Evolutionary conservation across 2,329 filamentous ascomycete genomes (phyloP).

Genomic region (Phyllosticta ampelicida): DNA sequence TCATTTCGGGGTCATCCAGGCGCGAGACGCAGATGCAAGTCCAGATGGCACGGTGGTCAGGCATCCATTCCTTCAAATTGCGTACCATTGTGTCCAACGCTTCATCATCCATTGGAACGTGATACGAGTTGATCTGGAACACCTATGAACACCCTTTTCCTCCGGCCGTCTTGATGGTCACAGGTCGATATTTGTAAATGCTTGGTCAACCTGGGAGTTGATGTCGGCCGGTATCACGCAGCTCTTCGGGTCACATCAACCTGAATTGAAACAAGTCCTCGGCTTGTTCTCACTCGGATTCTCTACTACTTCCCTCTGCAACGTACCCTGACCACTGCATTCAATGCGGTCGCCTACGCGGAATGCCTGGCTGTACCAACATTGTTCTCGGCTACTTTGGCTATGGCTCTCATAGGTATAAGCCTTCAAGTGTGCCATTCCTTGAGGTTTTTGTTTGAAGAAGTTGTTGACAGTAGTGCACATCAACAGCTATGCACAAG

Average conservation of each 20-base stretch:
- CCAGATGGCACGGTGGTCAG: constrained; percentile 18
- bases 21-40: constrained; percentile 16
- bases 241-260: constrained; percentile 24
- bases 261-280: constrained; percentile 13
- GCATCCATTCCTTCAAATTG: constrained; percentile 19
- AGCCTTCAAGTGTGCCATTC: constrained; percentile 21
- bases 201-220: constrained; percentile 27
- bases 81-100: constrained; percentile 15
- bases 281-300: neutral
- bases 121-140: constrained; percentile 21
- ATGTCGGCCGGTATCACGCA: constrained; percentile 15
- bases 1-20: constrained; percentile 31
- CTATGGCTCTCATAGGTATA: constrained; percentile 31
- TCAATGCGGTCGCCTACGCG: constrained; percentile 25
- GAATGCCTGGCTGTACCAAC: constrained; percentile 27
- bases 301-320: too few species aligned
- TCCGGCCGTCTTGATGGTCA: constrained; percentile 40
- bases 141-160: constrained; percentile 49
- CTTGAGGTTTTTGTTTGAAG: too few species aligned
- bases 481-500: too few species aligned
- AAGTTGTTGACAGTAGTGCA: too few species aligned
- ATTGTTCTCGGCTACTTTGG: constrained; percentile 23
- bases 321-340: constrained; percentile 29
- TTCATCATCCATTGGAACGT: constrained; percentile 15
- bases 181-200: constrained; percentile 49